Base-by-base conservation (phyloP, 2,329 filamentous ascomycete genomes). In the Decorospora gaudefroyi region DNA sequence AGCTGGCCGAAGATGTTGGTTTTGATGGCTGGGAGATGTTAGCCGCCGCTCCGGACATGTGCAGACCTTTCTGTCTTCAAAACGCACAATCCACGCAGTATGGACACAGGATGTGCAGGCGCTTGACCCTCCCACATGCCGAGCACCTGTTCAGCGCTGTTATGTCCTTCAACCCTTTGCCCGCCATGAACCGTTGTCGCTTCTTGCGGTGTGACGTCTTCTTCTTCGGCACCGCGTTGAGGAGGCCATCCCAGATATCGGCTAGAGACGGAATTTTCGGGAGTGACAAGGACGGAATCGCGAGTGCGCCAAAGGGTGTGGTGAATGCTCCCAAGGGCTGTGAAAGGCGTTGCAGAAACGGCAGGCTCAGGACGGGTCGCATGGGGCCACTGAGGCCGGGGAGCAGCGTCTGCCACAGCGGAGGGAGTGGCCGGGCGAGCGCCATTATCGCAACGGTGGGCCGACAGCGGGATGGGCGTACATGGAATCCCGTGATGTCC, bases 151-250 rank as follows among this genome's bases (percentile, higher is more conserved):
- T 95, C 59, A 99, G 74, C 40, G 83, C 82, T 53, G 87, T 93
- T 45, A 95, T 84, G 68, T 99, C 93, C 75, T 96, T 88, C 60
- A 99, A 73, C 30, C 85, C 92, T 76, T 99, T 99, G 65, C 93
- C 93, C 16, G 91, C 92, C 85, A 97, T 87, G 68, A 95, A 90
- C 63, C 95, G 84, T 67, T 90, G 86, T 60, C 93, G 82, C 79
- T 90, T 96, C 77, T 93, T 96, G 78, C 89, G 89, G 72, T 99
- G 90, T 28, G 92, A 96, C 22, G 90, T 95, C 82, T 97, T 99
- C 77, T 96, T 97, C 81, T 99, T 99, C 4, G 93, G 93, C 11
- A 97, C 93, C 1, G 93, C 93, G 56, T 85, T 85, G 57, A 99
- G 78, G 31, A 99, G 82, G 4, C 88, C 90, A 59, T 96, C 92